Base-by-base conservation (phyloP, 2,329 filamentous ascomycete genomes). In the Nigrospora sphaerica region DNA sequence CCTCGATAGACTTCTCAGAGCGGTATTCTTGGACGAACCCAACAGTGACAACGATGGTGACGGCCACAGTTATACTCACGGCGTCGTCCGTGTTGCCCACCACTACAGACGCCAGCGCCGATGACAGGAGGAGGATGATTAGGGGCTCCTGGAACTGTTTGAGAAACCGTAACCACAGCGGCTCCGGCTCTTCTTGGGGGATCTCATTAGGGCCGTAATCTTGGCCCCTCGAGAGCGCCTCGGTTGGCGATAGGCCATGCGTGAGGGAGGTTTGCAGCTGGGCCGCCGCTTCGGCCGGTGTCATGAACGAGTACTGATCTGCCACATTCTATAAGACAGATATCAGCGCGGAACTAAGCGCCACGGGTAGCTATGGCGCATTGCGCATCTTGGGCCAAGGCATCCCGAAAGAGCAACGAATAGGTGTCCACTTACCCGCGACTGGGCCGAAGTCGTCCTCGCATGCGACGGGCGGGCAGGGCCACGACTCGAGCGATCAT, bases 1-100 rank as follows among this genome's bases (percentile, higher is more conserved):
- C 93, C 66, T 98, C 93, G 54, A 98, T 82, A 3, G 92, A 97
- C 67, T 98, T 95, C 64, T 98, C 93, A 9, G 93, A 97, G 49
- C 93, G 79, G 65, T 98, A 98, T 68, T 98, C 93, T 63, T 98
- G 93, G 44, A 97, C 82, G 57, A 98, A 98, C 2, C 92, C 93
- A 37, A 98, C 93, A 0, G 86, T 86, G 19, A 98, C 91, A 6
- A 98, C 93, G 56, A 98, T 98, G 23, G 91, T 95, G 18, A 98
- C 93, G 2, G 93, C 93, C 32, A 95, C 83, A 0, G 92, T 87
- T 60, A 98, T 98, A 66, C 92, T 97, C 57, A 98, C 71, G 6
- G 92, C 92, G 69, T 98, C 95, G 58, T 97, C 92, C 61, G 85
- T 83, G 61, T 98, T 98, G 44, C 91, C 90, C 65, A 98, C 85